A percentile compares a stretch with the other conserved stretches of the same genome.
phyloP scores from a whole-genome alignment of 176 grass and related monocot genomes.

The Ensete glaucum region DNA sequence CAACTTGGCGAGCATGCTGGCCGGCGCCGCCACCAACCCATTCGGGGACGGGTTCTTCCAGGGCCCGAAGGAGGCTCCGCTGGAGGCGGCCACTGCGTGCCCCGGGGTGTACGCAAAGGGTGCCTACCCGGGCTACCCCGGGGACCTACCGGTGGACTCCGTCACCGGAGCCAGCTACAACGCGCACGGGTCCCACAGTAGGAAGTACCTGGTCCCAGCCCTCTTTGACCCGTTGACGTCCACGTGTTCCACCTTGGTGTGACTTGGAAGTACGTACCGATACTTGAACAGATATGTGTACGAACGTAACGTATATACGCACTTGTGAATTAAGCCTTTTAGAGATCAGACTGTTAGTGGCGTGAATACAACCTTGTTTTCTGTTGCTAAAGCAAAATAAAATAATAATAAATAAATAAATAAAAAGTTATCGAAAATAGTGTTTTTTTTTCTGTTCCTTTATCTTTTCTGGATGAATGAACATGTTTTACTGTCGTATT shows the following conservation, averaged over 20 bases:
- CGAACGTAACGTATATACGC: too few species aligned
- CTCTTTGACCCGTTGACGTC: conserved; percentile 26
- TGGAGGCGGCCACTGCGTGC: conserved; percentile 48
- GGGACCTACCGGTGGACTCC: conserved; percentile 27
- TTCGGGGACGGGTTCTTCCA: conserved; percentile 43
- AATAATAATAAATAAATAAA: too few species aligned
- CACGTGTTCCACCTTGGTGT: conserved; percentile 31
- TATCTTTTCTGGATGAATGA: too few species aligned
- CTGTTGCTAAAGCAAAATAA: too few species aligned
- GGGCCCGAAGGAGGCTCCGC: conserved; percentile 30
- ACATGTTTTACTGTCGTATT: too few species aligned
- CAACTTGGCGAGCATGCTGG: conserved; percentile 40
- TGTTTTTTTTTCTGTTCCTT: too few species aligned
- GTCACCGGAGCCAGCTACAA: conserved; percentile 42
- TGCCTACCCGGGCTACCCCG: conserved; percentile 42
- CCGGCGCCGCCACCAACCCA: conserved; percentile 39
- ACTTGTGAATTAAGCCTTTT: too few species aligned
- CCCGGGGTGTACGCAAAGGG: conserved; percentile 30
- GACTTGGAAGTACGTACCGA: too few species aligned
- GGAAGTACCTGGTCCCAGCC: conserved; percentile 42
- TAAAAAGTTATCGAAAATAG: too few species aligned
- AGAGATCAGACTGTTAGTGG: too few species aligned
- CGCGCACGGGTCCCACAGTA: conserved; percentile 23
- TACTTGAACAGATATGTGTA: too few species aligned
- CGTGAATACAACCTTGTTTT: too few species aligned